phyloP scores from a whole-genome alignment of 805 yeast genomes.

The Candida sithepensis region DNA sequence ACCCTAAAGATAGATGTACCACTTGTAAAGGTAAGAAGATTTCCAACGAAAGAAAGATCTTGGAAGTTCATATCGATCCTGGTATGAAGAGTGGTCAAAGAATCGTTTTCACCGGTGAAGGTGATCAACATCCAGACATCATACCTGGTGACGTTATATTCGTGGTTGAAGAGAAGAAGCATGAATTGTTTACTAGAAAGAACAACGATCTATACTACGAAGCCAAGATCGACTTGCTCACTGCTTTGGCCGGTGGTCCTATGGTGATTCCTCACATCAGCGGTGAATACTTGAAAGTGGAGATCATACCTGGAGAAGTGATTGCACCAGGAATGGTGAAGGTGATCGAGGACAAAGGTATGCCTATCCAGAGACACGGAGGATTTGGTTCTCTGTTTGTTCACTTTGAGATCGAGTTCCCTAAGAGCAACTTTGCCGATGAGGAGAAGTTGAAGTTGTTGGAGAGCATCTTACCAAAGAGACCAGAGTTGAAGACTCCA shows the following conservation, averaged over 20 bases:
- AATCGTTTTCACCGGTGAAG: constrained; percentile 90
- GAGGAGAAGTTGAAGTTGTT: constrained; percentile 73
- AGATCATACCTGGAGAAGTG: constrained; percentile 87
- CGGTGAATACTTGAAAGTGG: constrained; percentile 85
- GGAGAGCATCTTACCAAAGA: constrained; percentile 76
- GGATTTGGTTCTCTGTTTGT: constrained; percentile 84
- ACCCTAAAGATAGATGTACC: constrained; percentile 84
- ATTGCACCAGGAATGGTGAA: constrained; percentile 79
- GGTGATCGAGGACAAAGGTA: constrained; percentile 90
- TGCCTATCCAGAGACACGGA: constrained; percentile 91
- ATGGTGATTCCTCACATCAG: constrained; percentile 84
- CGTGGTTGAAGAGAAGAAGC: constrained; percentile 86
- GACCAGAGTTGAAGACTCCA: constrained; percentile 62
- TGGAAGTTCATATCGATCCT: constrained; percentile 92
- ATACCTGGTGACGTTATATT: constrained; percentile 97
- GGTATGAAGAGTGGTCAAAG: constrained; percentile 96
- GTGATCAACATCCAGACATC: constrained; percentile 93
- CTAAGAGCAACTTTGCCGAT: constrained; percentile 63
- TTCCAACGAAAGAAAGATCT: constrained; percentile 79
- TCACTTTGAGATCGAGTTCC: constrained; percentile 88
- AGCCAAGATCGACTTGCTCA: constrained; percentile 84
- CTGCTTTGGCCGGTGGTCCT: constrained; percentile 96
- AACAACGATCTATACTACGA: constrained; percentile 84
- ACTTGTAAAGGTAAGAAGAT: constrained; percentile 88
- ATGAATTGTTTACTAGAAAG: constrained; percentile 76